These are phyloP conservation scores for Malassezia globosa DNA, from an alignment of 1,284 basidiomycete genomes.

Conservation along the genomic window DNA sequence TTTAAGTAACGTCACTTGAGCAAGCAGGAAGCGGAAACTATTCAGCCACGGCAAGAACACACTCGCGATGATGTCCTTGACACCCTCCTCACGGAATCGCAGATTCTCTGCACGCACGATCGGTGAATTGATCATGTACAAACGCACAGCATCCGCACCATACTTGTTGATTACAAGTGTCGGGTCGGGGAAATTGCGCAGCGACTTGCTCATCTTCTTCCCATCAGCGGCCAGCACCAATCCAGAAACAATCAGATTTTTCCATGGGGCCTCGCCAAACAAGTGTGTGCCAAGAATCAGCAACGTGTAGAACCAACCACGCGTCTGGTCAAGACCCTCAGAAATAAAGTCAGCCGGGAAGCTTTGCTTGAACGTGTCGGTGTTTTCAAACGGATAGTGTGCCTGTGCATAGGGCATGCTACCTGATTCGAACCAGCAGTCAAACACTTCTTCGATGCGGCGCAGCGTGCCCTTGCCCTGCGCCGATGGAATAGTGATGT, in stretches of 20 bases:
- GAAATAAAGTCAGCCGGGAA: slow-evolving; percentile 98
- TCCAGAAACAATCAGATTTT: slow-evolving; percentile 92
- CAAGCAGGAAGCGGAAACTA: slow-evolving; percentile 96
- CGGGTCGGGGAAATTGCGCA: slow-evolving; percentile 97
- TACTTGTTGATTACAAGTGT: slow-evolving; percentile 78
- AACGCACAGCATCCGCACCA: slow-evolving; percentile 89
- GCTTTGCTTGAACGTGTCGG: slow-evolving; percentile 63
- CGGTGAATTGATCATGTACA: slow-evolving; percentile 98
- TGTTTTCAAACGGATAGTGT: slow-evolving; percentile 97
- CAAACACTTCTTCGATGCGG: slow-evolving; percentile 92
- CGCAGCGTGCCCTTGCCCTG: slow-evolving; percentile 75
- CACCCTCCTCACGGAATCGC: slow-evolving; percentile 93
- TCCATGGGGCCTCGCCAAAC: slow-evolving; percentile 88
- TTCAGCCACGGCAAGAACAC: slow-evolving; percentile 98
- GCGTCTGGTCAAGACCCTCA: slow-evolving; percentile 63
- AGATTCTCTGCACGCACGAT: slow-evolving; percentile 96
- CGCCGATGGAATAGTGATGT: slow-evolving; percentile 88
- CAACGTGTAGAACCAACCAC: slow-evolving; percentile 99
- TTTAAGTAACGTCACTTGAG: slow-evolving; percentile 78
- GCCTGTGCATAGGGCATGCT: slow-evolving; percentile 98
- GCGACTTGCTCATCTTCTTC: slow-evolving; percentile 99
- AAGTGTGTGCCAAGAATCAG: slow-evolving; percentile 90
- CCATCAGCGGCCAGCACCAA: slow-evolving; percentile 94
- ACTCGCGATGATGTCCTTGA: slow-evolving; percentile 85
- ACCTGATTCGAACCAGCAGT: slow-evolving; percentile 99